A percentile compares a stretch with the other conserved stretches of the same genome.
Conservation (phyloP, 163 green algal species). For the Chlorella variabilis region DNA sequence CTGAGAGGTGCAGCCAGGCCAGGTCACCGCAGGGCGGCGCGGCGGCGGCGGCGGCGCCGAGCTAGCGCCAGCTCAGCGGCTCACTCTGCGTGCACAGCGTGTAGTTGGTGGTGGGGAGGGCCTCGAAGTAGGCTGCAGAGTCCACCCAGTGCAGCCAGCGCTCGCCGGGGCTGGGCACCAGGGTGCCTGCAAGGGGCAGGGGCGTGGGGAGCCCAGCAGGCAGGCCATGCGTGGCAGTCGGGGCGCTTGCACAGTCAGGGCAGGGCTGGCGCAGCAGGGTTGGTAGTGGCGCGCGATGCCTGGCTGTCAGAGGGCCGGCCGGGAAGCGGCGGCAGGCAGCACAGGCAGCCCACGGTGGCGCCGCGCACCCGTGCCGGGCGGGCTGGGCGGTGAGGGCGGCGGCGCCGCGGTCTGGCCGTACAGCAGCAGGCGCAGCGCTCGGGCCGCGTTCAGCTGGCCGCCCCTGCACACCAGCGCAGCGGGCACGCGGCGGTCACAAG, state of each 20-base stretch:
- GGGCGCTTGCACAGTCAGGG: no score
- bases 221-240: no score
- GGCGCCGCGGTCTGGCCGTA: not conserved
- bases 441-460: not conserved
- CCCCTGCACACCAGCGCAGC: not conserved
- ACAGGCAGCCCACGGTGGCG: no score
- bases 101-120: not conserved
- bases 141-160: slow-evolving; percentile 5
- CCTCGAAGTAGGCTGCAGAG: not conserved
- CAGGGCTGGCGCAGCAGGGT: not conserved
- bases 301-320: not conserved
- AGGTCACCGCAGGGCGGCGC: no score
- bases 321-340: not conserved
- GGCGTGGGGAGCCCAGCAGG: not conserved
- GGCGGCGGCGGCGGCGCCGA: no score
- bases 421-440: not conserved
- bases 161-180: not conserved
- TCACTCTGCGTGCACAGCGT: slow-evolving; percentile 8
- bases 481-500: not conserved
- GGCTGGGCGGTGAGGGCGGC: not conserved
- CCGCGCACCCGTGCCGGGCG: no score
- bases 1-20: not conserved
- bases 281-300: not conserved
- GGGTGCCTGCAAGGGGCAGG: not conserved
- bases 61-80: no score